Base-by-base conservation (phyloP, 148 eudicot genomes). In the Chenopodium album region DNA sequence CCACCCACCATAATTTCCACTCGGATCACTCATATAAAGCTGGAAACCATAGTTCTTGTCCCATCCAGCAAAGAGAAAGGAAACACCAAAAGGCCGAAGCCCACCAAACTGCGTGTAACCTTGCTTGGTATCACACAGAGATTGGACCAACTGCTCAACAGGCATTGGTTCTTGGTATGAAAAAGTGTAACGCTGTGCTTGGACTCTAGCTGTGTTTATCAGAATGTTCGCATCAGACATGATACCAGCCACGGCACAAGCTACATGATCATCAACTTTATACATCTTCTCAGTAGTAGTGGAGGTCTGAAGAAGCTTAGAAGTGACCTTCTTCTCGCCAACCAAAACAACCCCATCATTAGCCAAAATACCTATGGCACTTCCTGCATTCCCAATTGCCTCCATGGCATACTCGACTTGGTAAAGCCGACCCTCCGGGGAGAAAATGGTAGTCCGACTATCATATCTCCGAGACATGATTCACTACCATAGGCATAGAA, bases 351-450 rank as follows among this genome's bases (percentile, higher is more conserved):
- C 96, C 48, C 96, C 97, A 54, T 92, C 98, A 74, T 90, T 93
- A 7, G 92, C 87, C 66, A 93, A 76, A 47, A 95, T 91, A 22
- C 98, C 98, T 10, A 95, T 90, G 28, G 98, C 97, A 79, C 92
- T 88, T 29, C 96, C 94, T 26, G 97, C 98, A 78, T 95, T 95
- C 26, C 98, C 96, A 50, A 95, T 92, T 29, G 98, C 98, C 83
- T 95, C 97, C 97, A 95, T 93, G 19, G 98, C 98, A 80, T 93
- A 95, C 81, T 95, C 98, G 1, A 95, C 98, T 76, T 95, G 98
- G 88, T 93, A 95, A 7, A 95, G 94, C 71, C 97, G 95, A 44
- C 98, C 98, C 88, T 95, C 98, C 8, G 97, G 98, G 41, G 97
- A 95, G 88, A 95, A 95, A 89, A 92, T 93, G 3, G 97, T 93